Percentiles rank a stretch among this genome's conserved stretches.
These are phyloP conservation scores for Jatropha curcas DNA, from an alignment of 345 rosid genomes.

Conservation along the genomic window DNA sequence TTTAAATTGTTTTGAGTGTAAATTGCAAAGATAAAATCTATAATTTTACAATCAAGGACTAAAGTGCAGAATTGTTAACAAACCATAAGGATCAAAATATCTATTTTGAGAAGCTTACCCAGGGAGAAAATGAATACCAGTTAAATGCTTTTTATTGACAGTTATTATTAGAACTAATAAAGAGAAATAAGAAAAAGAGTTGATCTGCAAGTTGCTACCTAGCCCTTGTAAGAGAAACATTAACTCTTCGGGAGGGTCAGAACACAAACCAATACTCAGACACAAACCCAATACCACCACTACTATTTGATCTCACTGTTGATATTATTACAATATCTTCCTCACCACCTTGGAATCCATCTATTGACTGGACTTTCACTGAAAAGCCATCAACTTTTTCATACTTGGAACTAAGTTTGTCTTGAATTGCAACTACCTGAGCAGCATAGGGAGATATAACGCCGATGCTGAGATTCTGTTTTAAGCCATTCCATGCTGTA, in stretches of 20 bases:
- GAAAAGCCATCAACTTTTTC: slow-evolving; percentile 14
- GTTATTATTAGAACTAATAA: background rate
- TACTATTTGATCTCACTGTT: slow-evolving; percentile 23
- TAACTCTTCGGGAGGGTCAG: slow-evolving; percentile 6
- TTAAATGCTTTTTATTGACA: no score
- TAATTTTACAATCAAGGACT: no score
- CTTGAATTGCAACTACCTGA: slow-evolving; percentile 15
- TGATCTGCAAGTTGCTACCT: slow-evolving; percentile 7
- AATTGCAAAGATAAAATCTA: no score
- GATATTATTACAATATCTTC: slow-evolving; percentile 23
- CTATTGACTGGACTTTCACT: slow-evolving; percentile 21
- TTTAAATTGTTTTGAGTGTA: no score
- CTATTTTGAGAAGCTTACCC: no score
- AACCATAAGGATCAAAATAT: no score
- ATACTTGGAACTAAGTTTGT: slow-evolving; percentile 11
- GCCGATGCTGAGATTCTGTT: slow-evolving; percentile 7
- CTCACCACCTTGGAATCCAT: slow-evolving; percentile 28
- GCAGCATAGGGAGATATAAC: slow-evolving; percentile 27
- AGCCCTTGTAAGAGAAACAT: slow-evolving; percentile 29
- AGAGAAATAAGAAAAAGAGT: background rate
- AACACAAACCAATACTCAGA: no score
- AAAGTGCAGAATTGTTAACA: no score
- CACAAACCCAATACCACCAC: slow-evolving; percentile 20
- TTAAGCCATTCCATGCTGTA: slow-evolving; percentile 14
- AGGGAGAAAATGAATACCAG: no score